These are phyloP conservation scores for Ceratocystis colombiana DNA, from an alignment of 2,329 filamentous ascomycete species.

Conservation along the genomic window DNA sequence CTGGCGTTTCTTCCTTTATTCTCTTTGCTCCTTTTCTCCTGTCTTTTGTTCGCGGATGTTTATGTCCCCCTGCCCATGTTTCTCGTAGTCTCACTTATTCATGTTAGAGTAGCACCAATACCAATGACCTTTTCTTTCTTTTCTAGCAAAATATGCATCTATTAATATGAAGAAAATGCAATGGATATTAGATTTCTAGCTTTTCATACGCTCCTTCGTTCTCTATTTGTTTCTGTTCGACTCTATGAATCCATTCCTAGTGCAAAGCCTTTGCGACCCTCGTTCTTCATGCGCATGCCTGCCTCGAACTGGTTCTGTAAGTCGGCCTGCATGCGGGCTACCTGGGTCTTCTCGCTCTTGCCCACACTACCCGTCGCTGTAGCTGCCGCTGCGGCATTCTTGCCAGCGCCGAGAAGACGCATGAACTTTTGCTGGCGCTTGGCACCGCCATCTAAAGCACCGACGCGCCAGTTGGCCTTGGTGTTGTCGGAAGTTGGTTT, in stretches of 20 bases:
- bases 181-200: background rate
- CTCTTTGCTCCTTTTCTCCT: conserved; percentile 25
- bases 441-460: conserved; percentile 41
- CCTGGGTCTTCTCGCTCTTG: conserved; percentile 26
- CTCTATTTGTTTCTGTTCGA: background rate
- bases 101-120: conserved; percentile 17
- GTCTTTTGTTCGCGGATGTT: conserved; percentile 18
- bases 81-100: conserved; percentile 18
- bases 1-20: background rate
- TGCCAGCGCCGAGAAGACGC: conserved; percentile 46
- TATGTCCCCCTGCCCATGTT: background rate
- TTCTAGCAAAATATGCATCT: background rate
- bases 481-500: conserved; percentile 20
- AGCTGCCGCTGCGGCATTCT: conserved; percentile 31
- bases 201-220: background rate
- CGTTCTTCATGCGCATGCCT: conserved; percentile 45
- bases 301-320: conserved; percentile 48
- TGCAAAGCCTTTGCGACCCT: conserved; percentile 20
- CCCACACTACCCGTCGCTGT: conserved; percentile 14
- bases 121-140: conserved; percentile 8
- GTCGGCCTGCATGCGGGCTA: conserved; percentile 40
- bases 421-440: conserved; percentile 48
- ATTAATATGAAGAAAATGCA: background rate
- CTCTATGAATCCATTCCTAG: background rate
- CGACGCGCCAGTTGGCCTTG: conserved; percentile 44